A percentile compares a stretch with the other conserved stretches of the same genome.
These are phyloP conservation scores for Botrytis pseudocinerea DNA, from an alignment of 2,329 filamentous ascomycete species.

Conservation along the genomic window DNA sequence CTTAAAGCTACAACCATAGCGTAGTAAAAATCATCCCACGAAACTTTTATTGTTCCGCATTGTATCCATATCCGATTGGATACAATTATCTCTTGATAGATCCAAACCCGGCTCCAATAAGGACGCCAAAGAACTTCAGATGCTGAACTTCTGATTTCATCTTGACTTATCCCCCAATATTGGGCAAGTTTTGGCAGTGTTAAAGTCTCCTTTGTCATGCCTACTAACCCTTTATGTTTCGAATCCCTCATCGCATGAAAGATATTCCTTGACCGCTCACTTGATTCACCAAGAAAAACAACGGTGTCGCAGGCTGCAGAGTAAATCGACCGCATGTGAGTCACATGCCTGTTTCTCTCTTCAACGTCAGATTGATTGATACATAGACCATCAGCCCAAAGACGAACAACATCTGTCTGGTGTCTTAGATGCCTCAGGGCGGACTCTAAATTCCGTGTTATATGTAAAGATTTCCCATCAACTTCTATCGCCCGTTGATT, in stretches of 20 bases:
- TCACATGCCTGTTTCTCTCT: conserved; percentile 1
- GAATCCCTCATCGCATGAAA: background rate
- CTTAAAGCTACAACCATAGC: background rate
- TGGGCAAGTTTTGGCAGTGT: background rate
- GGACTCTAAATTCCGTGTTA: background rate
- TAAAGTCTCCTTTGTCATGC: background rate
- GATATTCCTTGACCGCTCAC: background rate
- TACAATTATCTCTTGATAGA: background rate
- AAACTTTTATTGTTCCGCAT: background rate
- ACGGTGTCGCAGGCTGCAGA: background rate
- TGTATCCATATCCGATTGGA: background rate
- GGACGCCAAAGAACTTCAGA: conserved; percentile 1
- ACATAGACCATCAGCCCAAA: conserved; percentile 3
- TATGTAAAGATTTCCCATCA: background rate
- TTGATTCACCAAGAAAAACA: background rate
- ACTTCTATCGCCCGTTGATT: background rate
- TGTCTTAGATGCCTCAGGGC: background rate
- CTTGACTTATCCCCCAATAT: background rate
- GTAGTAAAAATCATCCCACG: background rate
- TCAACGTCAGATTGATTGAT: background rate
- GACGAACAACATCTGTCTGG: background rate
- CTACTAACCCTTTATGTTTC: background rate
- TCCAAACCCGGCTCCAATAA: background rate
- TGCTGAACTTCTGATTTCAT: background rate
- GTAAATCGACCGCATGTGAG: background rate